Conservation (phyloP, 352 stramenopile species). For the Thraustochytrium striatum region DNA sequence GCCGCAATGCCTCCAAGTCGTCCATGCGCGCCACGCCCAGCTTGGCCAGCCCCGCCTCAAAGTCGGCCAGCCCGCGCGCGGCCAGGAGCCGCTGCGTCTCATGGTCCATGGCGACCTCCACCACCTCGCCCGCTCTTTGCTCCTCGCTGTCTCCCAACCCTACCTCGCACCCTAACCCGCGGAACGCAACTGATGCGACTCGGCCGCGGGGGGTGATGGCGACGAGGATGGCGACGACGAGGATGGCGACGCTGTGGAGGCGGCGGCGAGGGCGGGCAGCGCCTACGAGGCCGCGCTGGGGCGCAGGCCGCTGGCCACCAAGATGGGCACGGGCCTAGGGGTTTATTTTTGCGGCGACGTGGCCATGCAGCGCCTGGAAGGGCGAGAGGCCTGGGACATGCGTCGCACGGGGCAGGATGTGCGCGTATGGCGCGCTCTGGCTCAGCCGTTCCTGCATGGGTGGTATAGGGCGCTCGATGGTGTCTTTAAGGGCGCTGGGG, state of each 20-base stretch:
- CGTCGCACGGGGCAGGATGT: conserved; percentile 21
- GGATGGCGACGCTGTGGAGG: background rate
- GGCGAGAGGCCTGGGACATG: background rate
- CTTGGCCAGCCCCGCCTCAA: background rate
- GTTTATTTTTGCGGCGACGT: conserved; percentile 28
- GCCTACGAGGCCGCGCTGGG: background rate
- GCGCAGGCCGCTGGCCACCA: conserved; percentile 7
- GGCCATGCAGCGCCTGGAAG: conserved; percentile 1
- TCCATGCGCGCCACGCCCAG: conserved; percentile 14
- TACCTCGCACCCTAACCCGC: no score
- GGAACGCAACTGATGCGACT: no score
- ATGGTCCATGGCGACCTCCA: conserved; percentile 28
- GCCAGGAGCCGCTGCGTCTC: conserved; percentile 6
- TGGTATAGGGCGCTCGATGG: conserved; percentile 27
- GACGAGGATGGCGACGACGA: no score
- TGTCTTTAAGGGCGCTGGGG: background rate
- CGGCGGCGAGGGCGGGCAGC: background rate
- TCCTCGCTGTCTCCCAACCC: no score
- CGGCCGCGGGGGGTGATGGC: no score
- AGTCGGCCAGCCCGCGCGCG: background rate
- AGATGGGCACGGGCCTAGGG: background rate
- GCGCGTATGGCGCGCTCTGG: conserved; percentile 31
- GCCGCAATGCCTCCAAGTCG: background rate
- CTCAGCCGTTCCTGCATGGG: conserved; percentile 29
- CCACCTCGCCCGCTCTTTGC: no score